Base-by-base conservation (phyloP, 2,329 filamentous ascomycete species). In the Amesomyces nigricolor region DNA sequence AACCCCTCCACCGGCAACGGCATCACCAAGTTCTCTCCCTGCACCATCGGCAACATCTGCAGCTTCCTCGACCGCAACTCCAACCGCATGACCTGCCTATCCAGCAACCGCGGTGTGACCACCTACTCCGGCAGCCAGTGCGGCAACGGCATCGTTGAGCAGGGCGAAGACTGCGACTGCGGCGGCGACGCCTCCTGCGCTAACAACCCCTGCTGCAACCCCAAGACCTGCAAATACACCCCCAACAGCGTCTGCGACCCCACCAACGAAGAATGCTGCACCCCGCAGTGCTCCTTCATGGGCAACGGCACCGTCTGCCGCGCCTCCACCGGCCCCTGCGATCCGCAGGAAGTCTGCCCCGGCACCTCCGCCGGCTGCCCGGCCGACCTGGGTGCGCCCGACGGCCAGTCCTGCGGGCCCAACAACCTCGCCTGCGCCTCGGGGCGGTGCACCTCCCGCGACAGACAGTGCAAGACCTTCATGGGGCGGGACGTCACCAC, bases 71-170 rank as follows among this genome's bases (percentile, higher is more conserved):
- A 81, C 51, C 81, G 86, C 56, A 87, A 87, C 65, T 88, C 85
- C 59, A 86, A 95, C 69, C 87, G 88, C 59, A 84, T 83, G 0
- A 72, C 68, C 26, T 99, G 94, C 70, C 75, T 99, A 43, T 86
- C 83, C n/a, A 85, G 89, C 70, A 99, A 99, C 75, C 84, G 82
- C 63, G 85, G 88, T 61, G 84, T 99, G 46, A 80, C 82, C 32
- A 94, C 88, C 29, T 89, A 95, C 63, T 87, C 85, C 0, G 89
- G 87, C 53, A 87, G 86, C 63, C 86, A 91, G 67, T 99, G 94
- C 71, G 94, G 94, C 56, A 99, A 99, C 71, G 94, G 94, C 52
- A 97, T 99, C 62, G 94, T 99, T 49, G 94, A 97, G 72, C 76
- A 81, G 16, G 94, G 90, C 60, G 94, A 99, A 72, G 88, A 99